phyloP scores from a whole-genome alignment of 306 rosid species.

The Hippophae rhamnoides region DNA sequence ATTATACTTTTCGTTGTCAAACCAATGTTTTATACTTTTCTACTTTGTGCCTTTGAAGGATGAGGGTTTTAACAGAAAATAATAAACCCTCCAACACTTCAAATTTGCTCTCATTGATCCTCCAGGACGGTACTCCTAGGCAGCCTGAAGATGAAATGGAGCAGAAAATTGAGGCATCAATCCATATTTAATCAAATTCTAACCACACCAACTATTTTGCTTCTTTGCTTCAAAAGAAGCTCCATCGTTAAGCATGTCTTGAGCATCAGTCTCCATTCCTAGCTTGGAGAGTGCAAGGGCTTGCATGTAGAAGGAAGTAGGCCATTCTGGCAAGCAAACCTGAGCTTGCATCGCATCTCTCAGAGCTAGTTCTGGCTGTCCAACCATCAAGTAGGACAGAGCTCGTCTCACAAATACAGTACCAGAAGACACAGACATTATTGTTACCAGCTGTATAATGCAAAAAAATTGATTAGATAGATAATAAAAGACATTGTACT shows the following conservation, averaged over 20 bases:
- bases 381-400: constrained; percentile 73
- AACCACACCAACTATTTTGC: constrained; percentile 74
- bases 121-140: neutral
- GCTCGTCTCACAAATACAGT: constrained; percentile 88
- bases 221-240: constrained; percentile 73
- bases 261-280: constrained; percentile 96
- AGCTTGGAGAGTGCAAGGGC: constrained; percentile 91
- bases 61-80: no score
- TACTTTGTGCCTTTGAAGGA: no score
- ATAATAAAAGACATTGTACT: neutral
- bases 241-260: constrained; percentile 91
- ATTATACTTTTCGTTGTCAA: no score
- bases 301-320: constrained; percentile 86
- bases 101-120: no score
- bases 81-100: no score
- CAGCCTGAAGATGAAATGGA: neutral
- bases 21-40: no score
- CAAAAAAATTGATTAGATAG: neutral
- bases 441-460: constrained; percentile 49
- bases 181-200: neutral
- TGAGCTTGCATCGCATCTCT: constrained; percentile 96
- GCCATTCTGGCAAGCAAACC: constrained; percentile 95
- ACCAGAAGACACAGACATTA: constrained; percentile 76
- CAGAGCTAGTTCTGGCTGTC: constrained; percentile 72
- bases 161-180: neutral